These are phyloP conservation scores for Stevia rebaudiana DNA, from an alignment of 140 eudicot genomes.

Conservation along the genomic window DNA sequence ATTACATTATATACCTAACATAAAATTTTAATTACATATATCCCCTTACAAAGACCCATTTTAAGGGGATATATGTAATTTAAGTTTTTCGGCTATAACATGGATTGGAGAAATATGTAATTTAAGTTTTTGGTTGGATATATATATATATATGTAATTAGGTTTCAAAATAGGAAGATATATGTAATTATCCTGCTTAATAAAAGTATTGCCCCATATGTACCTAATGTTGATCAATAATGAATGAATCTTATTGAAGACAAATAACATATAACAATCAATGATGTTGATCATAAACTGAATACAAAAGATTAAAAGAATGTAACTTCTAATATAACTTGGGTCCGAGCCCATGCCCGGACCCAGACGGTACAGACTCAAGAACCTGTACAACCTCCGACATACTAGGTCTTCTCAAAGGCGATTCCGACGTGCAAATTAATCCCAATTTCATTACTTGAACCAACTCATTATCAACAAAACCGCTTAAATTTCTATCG, in stretches of 20 bases:
- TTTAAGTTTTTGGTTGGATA: too few relatives aligned
- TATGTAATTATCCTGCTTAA: neutral
- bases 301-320: constrained; percentile 56
- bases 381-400: constrained; percentile 94
- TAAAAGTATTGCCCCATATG: constrained; percentile 1
- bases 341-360: constrained; percentile 2
- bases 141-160: too few relatives aligned
- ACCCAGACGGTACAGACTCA: constrained; percentile 60
- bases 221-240: neutral
- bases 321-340: constrained; percentile 8
- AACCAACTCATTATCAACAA: constrained; percentile 67
- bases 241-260: constrained; percentile 37
- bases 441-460: constrained; percentile 93
- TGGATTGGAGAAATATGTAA: too few relatives aligned
- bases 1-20: too few relatives aligned
- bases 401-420: constrained; percentile 91
- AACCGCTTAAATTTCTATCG: constrained; percentile 69
- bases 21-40: too few relatives aligned
- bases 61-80: too few relatives aligned
- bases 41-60: too few relatives aligned
- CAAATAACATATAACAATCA: constrained; percentile 31
- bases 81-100: too few relatives aligned
- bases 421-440: constrained; percentile 56
- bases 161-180: too few relatives aligned
- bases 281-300: constrained; percentile 32